A percentile compares a stretch with the other conserved stretches of the same genome.
phyloP scores from a whole-genome alignment of 495 filamentous ascomycete species.

The Barbatosphaeria neglecta region DNA sequence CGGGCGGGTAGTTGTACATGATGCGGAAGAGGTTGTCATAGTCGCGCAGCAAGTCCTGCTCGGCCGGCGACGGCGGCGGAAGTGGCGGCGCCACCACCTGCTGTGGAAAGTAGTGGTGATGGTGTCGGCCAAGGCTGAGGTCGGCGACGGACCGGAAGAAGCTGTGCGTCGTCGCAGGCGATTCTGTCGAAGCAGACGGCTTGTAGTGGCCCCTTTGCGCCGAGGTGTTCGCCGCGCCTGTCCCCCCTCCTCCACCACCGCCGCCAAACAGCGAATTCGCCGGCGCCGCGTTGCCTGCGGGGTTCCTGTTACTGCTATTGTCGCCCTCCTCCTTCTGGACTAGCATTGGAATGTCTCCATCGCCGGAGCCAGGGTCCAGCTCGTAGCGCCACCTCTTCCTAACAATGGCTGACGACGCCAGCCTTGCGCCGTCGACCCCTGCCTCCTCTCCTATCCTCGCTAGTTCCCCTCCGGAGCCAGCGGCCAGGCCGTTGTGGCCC shows the following conservation, averaged over 20 bases:
- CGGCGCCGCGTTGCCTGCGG: slow-evolving; percentile 5
- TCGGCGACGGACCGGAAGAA: slow-evolving; percentile 87
- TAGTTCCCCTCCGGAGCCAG: slow-evolving; percentile 17
- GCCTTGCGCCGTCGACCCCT: slow-evolving; percentile 4
- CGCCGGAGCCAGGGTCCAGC: slow-evolving; percentile 61
- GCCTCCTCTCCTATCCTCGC: slow-evolving; percentile 17
- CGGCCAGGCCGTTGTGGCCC: slow-evolving; percentile 16
- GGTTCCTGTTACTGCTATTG: too few species aligned
- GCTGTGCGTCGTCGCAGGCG: slow-evolving; percentile 43
- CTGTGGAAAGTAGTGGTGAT: not conserved
- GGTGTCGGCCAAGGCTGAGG: slow-evolving; percentile 41
- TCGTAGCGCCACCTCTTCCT: slow-evolving; percentile 76
- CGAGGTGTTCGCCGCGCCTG: slow-evolving; percentile 3
- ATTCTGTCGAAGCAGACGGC: slow-evolving; percentile 10
- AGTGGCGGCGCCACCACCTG: slow-evolving; percentile 9
- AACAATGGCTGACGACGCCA: slow-evolving; percentile 1
- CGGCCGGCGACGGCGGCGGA: slow-evolving; percentile 33
- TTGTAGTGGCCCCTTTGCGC: slow-evolving; percentile 19
- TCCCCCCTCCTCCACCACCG: slow-evolving; percentile 2
- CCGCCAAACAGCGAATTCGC: slow-evolving; percentile 32
- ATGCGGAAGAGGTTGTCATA: slow-evolving; percentile 90
- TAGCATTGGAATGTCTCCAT: slow-evolving; percentile 76
- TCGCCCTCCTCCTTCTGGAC: slow-evolving; percentile 65
- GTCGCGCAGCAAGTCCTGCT: slow-evolving; percentile 65
- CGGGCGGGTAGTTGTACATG: slow-evolving; percentile 82